These are phyloP conservation scores for Linum lewisii DNA, from an alignment of 345 rosid species.

Conservation along the genomic window DNA sequence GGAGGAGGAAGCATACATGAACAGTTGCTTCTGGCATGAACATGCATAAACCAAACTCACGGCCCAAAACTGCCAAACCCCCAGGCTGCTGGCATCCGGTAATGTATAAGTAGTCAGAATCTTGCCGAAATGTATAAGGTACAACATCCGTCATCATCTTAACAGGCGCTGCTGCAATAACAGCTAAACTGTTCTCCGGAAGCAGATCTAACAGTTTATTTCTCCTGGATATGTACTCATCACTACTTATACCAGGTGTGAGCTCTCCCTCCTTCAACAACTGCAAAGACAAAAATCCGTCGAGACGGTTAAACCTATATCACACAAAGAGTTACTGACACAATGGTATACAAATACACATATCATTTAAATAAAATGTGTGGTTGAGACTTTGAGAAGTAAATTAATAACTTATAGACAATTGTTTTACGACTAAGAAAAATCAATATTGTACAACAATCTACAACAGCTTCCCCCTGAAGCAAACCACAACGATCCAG, in stretches of 20 bases:
- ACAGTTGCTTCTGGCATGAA: slow-evolving; percentile 87
- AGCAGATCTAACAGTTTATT: slow-evolving; percentile 64
- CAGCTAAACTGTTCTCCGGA: slow-evolving; percentile 66
- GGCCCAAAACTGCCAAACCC: slow-evolving; percentile 75
- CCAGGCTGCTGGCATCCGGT: slow-evolving; percentile 97
- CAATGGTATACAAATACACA: too few species aligned
- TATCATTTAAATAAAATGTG: too few species aligned
- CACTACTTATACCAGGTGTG: slow-evolving; percentile 66
- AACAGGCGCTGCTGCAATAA: slow-evolving; percentile 74
- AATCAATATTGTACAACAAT: too few species aligned
- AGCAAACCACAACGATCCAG: too few species aligned
- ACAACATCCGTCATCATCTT: slow-evolving; percentile 98
- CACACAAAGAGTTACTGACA: neutral
- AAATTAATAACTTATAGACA: too few species aligned
- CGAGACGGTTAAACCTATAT: neutral
- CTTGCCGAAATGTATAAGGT: slow-evolving; percentile 80
- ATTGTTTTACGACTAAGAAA: too few species aligned
- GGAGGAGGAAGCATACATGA: slow-evolving; percentile 45
- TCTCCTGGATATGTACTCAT: slow-evolving; percentile 73
- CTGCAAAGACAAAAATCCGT: slow-evolving; percentile 23
- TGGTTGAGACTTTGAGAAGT: too few species aligned
- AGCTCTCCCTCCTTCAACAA: slow-evolving; percentile 78
- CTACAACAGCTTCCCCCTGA: too few species aligned
- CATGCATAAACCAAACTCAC: slow-evolving; percentile 84
- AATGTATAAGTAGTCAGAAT: slow-evolving; percentile 73